Evolutionary conservation across 306 rosid species (phyloP).

Genomic region (Oemleria cerasiformis): DNA sequence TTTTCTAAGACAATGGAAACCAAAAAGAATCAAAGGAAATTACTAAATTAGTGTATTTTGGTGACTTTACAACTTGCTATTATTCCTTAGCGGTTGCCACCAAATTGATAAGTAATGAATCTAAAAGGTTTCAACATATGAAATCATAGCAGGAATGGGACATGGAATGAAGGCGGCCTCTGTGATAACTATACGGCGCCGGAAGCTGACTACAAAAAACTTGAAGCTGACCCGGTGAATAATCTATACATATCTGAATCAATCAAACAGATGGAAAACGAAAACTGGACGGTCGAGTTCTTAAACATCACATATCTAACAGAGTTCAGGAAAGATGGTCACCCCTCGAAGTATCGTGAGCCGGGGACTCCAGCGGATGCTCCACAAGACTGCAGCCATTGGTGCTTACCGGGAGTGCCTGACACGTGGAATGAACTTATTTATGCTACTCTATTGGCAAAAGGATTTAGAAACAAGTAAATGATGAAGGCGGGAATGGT

Average conservation of each 20-base stretch:
- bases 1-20: background rate
- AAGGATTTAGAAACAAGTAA: conserved; percentile 44
- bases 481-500: conserved; percentile 7
- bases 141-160: conserved; percentile 61
- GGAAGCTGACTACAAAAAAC: conserved; percentile 43
- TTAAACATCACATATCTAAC: conserved; percentile 86
- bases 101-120: conserved; percentile 10
- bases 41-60: background rate
- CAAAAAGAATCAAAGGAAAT: background rate
- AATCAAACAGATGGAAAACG: conserved; percentile 58
- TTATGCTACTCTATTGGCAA: conserved; percentile 61
- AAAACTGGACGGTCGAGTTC: conserved; percentile 52
- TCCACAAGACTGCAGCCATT: conserved; percentile 97
- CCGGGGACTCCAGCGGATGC: conserved; percentile 67
- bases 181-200: conserved; percentile 57
- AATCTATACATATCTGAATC: conserved; percentile 55
- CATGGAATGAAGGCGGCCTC: conserved; percentile 69
- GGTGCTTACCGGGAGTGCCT: conserved; percentile 98
- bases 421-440: conserved; percentile 93
- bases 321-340: conserved; percentile 77
- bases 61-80: conserved; percentile 5
- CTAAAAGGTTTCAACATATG: conserved; percentile 11
- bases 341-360: conserved; percentile 86
- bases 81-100: background rate
- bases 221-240: conserved; percentile 55